phyloP scores from a whole-genome alignment of 495 filamentous ascomycete genomes.

The Xylaria sp. region DNA sequence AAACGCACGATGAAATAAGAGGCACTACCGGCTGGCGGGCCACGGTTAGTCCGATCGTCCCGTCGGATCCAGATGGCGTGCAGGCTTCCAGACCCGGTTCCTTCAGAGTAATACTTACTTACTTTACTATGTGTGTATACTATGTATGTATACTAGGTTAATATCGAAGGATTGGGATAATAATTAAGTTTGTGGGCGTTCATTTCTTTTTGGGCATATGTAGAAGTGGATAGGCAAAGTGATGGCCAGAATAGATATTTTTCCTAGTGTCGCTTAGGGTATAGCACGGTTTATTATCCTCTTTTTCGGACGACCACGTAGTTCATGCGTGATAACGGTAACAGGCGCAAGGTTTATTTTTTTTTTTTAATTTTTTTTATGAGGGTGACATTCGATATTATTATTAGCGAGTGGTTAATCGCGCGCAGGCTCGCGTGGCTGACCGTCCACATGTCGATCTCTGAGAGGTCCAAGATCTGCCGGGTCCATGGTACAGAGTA shows the following conservation, averaged over 20 bases:
- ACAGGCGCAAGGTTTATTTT: no score
- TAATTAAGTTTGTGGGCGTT: not conserved
- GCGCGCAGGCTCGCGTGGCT: constrained; percentile 21
- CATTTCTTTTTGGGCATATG: not conserved
- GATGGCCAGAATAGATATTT: not conserved
- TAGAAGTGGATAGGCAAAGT: no score
- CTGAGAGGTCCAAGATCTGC: constrained; percentile 46
- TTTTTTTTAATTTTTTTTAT: no score
- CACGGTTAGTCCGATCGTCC: not conserved
- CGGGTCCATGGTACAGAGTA: constrained; percentile 27
- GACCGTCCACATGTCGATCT: constrained; percentile 44
- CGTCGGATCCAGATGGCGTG: not conserved
- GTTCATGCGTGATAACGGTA: constrained; percentile 14
- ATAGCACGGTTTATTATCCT: not conserved
- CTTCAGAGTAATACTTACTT: not conserved
- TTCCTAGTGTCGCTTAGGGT: not conserved
- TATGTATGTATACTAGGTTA: no score
- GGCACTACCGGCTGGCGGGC: not conserved
- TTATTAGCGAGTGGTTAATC: constrained; percentile 19
- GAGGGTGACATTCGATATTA: constrained; percentile 14
- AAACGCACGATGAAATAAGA: not conserved
- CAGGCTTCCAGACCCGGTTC: not conserved
- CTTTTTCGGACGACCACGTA: constrained; percentile 18
- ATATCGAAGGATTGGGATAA: not conserved
- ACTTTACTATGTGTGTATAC: no score